A percentile compares a stretch with the other conserved stretches of the same genome.
Conservation (phyloP, 2,329 filamentous ascomycete species). For the Thielaviopsis punctulata region DNA sequence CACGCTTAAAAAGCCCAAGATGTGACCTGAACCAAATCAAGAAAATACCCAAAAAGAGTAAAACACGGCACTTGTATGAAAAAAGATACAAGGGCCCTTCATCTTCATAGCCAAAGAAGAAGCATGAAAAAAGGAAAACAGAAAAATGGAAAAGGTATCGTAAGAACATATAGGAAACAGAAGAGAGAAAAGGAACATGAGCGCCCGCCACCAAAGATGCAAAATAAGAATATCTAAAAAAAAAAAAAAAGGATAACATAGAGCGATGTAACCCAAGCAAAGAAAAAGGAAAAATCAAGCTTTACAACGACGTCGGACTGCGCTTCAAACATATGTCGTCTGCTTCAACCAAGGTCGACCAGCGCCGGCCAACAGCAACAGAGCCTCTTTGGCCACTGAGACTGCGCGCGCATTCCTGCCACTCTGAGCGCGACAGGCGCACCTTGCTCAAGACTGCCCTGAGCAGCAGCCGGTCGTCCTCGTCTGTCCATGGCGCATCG, state of each 20-base stretch:
- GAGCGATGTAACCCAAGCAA: constrained; percentile 1
- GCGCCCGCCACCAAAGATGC: neutral
- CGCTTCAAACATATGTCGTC: constrained; percentile 44
- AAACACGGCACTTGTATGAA: neutral
- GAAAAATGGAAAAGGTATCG: constrained; percentile 1
- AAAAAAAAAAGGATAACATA: neutral
- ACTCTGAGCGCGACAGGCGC: constrained; percentile 44
- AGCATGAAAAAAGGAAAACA: neutral
- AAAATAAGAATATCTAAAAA: no score
- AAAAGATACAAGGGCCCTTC: no score
- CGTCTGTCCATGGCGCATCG: constrained; percentile 38
- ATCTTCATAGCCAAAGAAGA: neutral
- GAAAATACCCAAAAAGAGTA: neutral
- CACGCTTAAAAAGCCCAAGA: no score
- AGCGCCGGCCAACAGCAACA: constrained; percentile 35
- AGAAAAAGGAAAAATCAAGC: neutral
- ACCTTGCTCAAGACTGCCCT: constrained; percentile 51
- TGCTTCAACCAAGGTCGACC: constrained; percentile 43
- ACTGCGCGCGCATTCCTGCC: constrained; percentile 49
- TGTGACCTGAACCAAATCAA: constrained; percentile 4
- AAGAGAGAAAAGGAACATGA: neutral
- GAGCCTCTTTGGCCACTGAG: constrained; percentile 38
- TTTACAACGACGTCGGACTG: constrained; percentile 2
- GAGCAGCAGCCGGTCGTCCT: constrained; percentile 49
- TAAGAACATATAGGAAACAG: neutral